Percentiles rank a stretch among this genome's conserved stretches.
Conservation (phyloP, 257 asterid genomes). For the Capsicum pubescens region DNA sequence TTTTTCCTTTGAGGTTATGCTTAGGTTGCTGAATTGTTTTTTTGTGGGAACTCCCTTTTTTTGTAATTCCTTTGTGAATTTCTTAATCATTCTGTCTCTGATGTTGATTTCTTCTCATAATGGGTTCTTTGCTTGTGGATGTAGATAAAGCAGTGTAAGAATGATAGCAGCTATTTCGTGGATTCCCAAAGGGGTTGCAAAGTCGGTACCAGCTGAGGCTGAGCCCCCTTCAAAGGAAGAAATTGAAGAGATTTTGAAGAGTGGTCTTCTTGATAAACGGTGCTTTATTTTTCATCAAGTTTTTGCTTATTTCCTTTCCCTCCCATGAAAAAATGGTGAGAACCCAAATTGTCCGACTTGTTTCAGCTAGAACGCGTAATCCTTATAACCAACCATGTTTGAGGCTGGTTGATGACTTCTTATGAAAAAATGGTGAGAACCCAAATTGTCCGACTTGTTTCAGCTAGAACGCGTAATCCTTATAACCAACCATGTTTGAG, state of each 20-base stretch:
- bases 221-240: constrained; percentile 86
- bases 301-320: background rate
- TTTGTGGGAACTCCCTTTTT: background rate
- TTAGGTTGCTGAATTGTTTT: background rate
- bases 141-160: constrained; percentile 30
- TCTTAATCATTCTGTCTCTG: background rate
- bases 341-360: no score
- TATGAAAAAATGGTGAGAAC: no score
- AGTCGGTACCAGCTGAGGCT: constrained; percentile 54
- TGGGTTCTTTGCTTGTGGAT: background rate
- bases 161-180: constrained; percentile 85
- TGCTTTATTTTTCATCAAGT: constrained; percentile 12
- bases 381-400: background rate
- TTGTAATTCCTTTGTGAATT: background rate
- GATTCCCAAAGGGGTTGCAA: constrained; percentile 81
- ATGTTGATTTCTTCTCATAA: background rate
- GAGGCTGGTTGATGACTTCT: no score
- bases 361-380: background rate
- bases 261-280: constrained; percentile 44
- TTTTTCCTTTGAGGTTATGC: background rate
- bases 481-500: background rate
- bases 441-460: no score
- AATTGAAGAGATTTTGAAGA: constrained; percentile 65
- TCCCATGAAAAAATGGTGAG: background rate
- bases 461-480: background rate